These are phyloP conservation scores for Gossypium trilobum DNA, from an alignment of 441 rosid species.

Conservation along the genomic window DNA sequence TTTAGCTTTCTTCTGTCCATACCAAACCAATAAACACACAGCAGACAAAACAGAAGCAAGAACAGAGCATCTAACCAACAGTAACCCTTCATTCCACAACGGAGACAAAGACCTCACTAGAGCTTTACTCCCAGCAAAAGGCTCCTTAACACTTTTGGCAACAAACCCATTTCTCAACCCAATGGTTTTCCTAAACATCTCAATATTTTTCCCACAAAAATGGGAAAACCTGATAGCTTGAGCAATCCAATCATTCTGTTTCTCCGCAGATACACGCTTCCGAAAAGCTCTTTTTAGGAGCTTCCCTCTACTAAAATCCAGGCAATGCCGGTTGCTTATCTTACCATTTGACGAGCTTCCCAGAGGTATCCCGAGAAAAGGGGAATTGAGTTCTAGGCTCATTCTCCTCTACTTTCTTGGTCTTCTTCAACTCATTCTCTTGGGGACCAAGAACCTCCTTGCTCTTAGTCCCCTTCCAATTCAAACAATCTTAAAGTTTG, in stretches of 20 bases:
- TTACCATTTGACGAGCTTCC: constrained; percentile 21
- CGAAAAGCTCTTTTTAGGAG: constrained; percentile 27
- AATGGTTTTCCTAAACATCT: constrained; percentile 50
- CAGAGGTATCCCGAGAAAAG: constrained; percentile 45
- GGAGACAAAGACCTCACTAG: constrained; percentile 59
- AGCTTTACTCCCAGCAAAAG: constrained; percentile 50
- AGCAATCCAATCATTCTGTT: constrained; percentile 60
- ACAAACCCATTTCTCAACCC: constrained; percentile 48
- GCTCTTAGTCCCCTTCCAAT: constrained; percentile 44
- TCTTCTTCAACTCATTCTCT: constrained; percentile 30
- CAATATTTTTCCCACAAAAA: constrained; percentile 61
- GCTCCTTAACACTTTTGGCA: constrained; percentile 56
- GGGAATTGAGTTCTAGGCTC: constrained; percentile 45
- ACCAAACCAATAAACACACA: constrained; percentile 81
- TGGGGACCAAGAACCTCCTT: constrained; percentile 65
- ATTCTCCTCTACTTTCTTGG: constrained; percentile 26
- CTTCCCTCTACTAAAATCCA: constrained; percentile 22
- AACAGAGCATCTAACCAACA: constrained; percentile 71
- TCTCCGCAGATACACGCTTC: constrained; percentile 41
- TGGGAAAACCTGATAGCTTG: constrained; percentile 52
- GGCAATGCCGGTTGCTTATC: constrained; percentile 20
- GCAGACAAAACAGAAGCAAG: constrained; percentile 71
- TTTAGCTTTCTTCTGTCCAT: constrained; percentile 74
- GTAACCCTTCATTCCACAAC: constrained; percentile 52
- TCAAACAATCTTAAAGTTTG: constrained; percentile 8